Conservation (phyloP, 805 yeast genomes). For the Pichia californica region DNA sequence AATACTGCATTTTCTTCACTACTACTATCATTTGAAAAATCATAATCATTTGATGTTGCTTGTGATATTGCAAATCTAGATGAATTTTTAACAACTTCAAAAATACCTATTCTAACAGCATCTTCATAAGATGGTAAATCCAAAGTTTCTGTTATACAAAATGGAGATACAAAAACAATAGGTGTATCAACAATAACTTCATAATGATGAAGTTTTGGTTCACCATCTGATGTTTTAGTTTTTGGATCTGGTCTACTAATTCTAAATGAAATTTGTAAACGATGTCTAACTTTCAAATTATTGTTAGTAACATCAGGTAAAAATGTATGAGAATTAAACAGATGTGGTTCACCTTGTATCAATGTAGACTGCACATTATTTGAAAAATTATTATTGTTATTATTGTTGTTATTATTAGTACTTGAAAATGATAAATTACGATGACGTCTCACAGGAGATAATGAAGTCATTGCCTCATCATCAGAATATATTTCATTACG, state of each 20-base stretch:
- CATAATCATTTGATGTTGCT: constrained; percentile 1
- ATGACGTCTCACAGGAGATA: constrained; percentile 10
- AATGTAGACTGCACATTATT: no score
- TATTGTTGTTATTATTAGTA: background rate
- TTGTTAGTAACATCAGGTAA: constrained; percentile 61
- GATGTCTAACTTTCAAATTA: constrained; percentile 57
- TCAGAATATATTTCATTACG: constrained; percentile 13
- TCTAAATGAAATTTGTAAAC: constrained; percentile 64
- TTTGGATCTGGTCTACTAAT: constrained; percentile 55
- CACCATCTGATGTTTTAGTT: constrained; percentile 24
- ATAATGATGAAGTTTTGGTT: constrained; percentile 56
- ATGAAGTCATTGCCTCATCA: constrained; percentile 2
- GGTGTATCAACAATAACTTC: constrained; percentile 82
- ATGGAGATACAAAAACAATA: constrained; percentile 44
- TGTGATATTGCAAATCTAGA: constrained; percentile 10
- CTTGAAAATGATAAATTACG: constrained; percentile 13
- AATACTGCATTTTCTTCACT: constrained; percentile 36
- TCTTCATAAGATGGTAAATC: constrained; percentile 36
- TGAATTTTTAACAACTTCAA: constrained; percentile 11
- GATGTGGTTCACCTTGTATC: background rate
- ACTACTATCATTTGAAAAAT: constrained; percentile 3
- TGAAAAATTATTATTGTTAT: constrained; percentile 4
- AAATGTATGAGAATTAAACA: constrained; percentile 24
- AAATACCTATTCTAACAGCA: constrained; percentile 21
- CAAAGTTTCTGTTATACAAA: constrained; percentile 26